phyloP scores from a whole-genome alignment of 805 yeast genomes.

The Cyberlindnera sargentensis region DNA sequence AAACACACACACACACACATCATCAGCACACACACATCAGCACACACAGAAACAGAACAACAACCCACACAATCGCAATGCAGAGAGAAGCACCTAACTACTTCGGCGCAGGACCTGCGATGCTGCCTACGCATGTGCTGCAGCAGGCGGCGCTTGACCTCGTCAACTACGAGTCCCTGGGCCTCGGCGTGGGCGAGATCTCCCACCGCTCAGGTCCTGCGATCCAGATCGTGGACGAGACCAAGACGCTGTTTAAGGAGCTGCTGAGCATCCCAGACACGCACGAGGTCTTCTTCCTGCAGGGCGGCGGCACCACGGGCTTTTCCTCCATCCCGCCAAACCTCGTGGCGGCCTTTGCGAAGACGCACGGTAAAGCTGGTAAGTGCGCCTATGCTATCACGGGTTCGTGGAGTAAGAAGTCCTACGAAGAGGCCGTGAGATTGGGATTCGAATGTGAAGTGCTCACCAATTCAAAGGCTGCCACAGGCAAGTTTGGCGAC shows the following conservation, averaged over 20 bases:
- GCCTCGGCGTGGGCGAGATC: slow-evolving; percentile 91
- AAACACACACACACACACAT: too few relatives aligned
- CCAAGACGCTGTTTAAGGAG: slow-evolving; percentile 60
- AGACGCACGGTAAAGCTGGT: slow-evolving; percentile 67
- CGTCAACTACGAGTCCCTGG: slow-evolving; percentile 58
- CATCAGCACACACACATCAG: background rate
- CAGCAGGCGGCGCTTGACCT: slow-evolving; percentile 85
- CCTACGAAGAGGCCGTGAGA: slow-evolving; percentile 80
- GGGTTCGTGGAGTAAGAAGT: slow-evolving; percentile 91
- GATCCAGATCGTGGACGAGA: slow-evolving; percentile 61
- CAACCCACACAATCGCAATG: slow-evolving; percentile 16
- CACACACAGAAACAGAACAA: background rate
- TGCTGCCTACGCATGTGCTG: slow-evolving; percentile 75
- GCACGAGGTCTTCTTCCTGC: slow-evolving; percentile 90
- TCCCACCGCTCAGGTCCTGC: slow-evolving; percentile 93
- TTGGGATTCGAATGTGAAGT: slow-evolving; percentile 70
- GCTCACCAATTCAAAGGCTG: slow-evolving; percentile 56
- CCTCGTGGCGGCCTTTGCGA: slow-evolving; percentile 66
- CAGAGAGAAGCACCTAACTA: slow-evolving; percentile 70
- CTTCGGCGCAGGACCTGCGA: slow-evolving; percentile 99
- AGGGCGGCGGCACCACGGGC: slow-evolving; percentile 98
- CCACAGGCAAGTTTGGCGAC: slow-evolving; percentile 49
- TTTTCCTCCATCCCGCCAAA: slow-evolving; percentile 85
- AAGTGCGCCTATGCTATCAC: slow-evolving; percentile 83
- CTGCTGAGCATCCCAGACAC: slow-evolving; percentile 78